Evolutionary conservation across 495 filamentous ascomycete genomes (phyloP).

Genomic region (Trichoderma virens): DNA sequence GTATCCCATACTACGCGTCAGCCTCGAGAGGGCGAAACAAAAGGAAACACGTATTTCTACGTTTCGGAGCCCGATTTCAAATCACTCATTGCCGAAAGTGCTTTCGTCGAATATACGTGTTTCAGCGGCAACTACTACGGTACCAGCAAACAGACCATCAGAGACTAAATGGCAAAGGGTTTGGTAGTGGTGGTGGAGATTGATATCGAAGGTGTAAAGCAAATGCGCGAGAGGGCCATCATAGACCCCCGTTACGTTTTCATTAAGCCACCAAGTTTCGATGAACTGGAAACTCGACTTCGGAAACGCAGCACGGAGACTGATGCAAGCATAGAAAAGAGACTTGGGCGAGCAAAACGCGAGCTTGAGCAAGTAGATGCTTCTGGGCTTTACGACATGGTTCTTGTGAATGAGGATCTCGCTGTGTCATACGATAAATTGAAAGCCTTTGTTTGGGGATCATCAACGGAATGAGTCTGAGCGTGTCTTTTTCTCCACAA

Average conservation of each 20-base stretch:
- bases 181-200: constrained; percentile 31
- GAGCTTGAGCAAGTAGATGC: constrained; percentile 19
- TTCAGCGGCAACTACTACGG: constrained; percentile 61
- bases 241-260: too few species aligned
- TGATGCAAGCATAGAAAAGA: constrained; percentile 15
- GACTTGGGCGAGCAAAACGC: constrained; percentile 13
- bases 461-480: too few species aligned
- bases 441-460: too few species aligned
- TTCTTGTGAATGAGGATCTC: constrained; percentile 17
- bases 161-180: constrained; percentile 45
- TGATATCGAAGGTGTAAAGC: constrained; percentile 17
- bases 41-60: too few species aligned
- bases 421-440: constrained; percentile 12
- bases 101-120: constrained; percentile 57
- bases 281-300: constrained; percentile 15
- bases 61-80: too few species aligned
- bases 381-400: constrained; percentile 15
- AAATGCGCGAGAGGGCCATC: background rate
- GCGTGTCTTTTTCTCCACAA: too few species aligned
- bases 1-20: constrained; percentile 54
- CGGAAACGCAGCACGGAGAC: constrained; percentile 14
- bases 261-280: constrained; percentile 15
- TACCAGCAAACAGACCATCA: constrained; percentile 51
- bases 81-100: constrained; percentile 31
- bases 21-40: constrained; percentile 48